Evolutionary conservation across 441 rosid species (phyloP).

Genomic region (Manihot esculenta): DNA sequence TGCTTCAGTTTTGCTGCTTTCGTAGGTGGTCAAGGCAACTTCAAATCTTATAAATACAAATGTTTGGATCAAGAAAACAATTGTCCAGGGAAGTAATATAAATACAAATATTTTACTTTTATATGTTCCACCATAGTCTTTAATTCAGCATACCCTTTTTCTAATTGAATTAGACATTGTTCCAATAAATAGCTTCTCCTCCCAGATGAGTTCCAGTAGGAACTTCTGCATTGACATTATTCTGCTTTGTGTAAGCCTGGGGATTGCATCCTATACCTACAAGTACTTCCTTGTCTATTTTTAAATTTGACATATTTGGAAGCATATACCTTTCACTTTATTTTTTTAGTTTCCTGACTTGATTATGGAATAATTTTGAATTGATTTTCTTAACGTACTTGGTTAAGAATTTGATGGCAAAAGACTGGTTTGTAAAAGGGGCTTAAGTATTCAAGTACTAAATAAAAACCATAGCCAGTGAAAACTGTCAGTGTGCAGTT

Average conservation of each 20-base stretch:
- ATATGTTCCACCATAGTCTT: not conserved
- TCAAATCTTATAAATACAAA: constrained; percentile 83
- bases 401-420: not conserved
- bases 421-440: not conserved
- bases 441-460: not conserved
- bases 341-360: not conserved
- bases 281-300: constrained; percentile 53
- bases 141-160: not conserved
- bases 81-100: constrained; percentile 59
- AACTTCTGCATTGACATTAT: constrained; percentile 93
- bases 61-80: constrained; percentile 79
- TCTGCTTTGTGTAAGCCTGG: constrained; percentile 71
- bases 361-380: not conserved
- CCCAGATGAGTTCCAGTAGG: constrained; percentile 86
- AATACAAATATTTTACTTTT: not conserved
- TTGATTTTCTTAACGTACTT: not conserved
- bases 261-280: constrained; percentile 85
- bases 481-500: not conserved
- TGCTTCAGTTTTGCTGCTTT: constrained; percentile 5
- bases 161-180: not conserved
- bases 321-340: not conserved
- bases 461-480: not conserved
- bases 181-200: constrained; percentile 6
- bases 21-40: constrained; percentile 77
- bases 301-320: not conserved